Evolutionary conservation across 2,329 filamentous ascomycete species (phyloP).

Genomic region (Byssochlamys sp.): DNA sequence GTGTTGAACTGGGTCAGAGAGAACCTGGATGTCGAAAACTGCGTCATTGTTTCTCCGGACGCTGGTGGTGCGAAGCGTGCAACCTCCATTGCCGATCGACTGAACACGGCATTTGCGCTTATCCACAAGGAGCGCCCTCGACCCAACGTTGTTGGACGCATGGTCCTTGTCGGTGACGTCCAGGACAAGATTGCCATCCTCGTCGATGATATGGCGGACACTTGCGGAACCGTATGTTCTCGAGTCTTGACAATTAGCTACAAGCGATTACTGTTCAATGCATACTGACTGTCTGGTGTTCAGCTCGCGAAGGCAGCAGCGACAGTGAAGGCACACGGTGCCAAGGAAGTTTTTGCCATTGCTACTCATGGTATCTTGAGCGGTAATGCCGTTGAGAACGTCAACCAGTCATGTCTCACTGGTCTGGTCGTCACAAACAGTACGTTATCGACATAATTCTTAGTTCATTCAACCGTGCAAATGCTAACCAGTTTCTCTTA

Average conservation of each 20-base stretch:
- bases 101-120: conserved; percentile 82
- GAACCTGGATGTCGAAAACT: conserved; percentile 70
- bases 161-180: conserved; percentile 94
- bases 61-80: conserved; percentile 89
- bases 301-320: conserved; percentile 71
- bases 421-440: conserved; percentile 86
- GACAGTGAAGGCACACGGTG: conserved; percentile 77
- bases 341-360: conserved; percentile 80
- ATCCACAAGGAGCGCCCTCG: conserved; percentile 94
- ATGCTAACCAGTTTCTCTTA: not conserved
- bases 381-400: conserved; percentile 74
- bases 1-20: conserved; percentile 85
- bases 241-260: not conserved
- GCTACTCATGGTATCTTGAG: conserved; percentile 90
- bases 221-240: conserved; percentile 61
- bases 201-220: conserved; percentile 96
- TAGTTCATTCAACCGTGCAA: not conserved
- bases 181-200: conserved; percentile 85
- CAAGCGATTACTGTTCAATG: not conserved
- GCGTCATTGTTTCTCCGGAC: conserved; percentile 89
- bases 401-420: conserved; percentile 68
- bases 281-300: not conserved
- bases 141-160: conserved; percentile 82
- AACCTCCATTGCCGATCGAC: conserved; percentile 81
- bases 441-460: conserved; percentile 51